Evolutionary conservation across 2,329 filamentous ascomycete genomes (phyloP), one percentile per base, ranked within the genome.

Genomic region (Geosmithia flava): DNA sequence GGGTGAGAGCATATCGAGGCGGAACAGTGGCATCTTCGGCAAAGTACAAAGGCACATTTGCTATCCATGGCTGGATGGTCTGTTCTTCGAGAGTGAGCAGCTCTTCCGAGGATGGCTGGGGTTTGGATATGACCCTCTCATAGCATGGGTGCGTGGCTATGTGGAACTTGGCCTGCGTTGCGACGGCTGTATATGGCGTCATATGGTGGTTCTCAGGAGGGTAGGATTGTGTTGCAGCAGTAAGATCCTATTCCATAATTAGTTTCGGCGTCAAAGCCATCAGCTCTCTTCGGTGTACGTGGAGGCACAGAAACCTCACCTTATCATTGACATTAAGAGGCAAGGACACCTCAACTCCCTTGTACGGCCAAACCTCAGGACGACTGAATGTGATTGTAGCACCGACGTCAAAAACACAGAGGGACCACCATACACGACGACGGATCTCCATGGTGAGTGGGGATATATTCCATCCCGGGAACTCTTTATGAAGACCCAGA

Each of bases 371-470:
- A 3, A 65, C 64, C 20, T 69, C 58, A 0, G 70, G 69, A 7
- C 70, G 61, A 3, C 68, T 66, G 39, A 70, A 70, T 1, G 71
- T 74, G 45, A 73, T 67, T n/a, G 64, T 67, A 16, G 69, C 70
- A 1, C 71, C 71, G 7, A 67, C 64, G 41, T 70, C 68, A 48
- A 73, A 70, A n/a, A 66, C 62, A 48, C 66, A 71, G 3, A 67
- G 49, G 3, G 58, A 59, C 62, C 64, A 67, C 58, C 65, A 68
- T 1, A 65, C 57, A 33, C 63, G 57, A 2, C 65, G 54, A 17
- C 64, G 58, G 10, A 64, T 60, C 43, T 67, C 65, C 57, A 59
- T 59, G 20, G 58, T 61, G 2, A 62, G 56, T 2, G 63, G 56
- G 2, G 60, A 59, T 20, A 64, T 60, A 27, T 8, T 27, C 23